Base-by-base conservation (phyloP, 352 stramenopile genomes). In the Pythium phragmitis region DNA sequence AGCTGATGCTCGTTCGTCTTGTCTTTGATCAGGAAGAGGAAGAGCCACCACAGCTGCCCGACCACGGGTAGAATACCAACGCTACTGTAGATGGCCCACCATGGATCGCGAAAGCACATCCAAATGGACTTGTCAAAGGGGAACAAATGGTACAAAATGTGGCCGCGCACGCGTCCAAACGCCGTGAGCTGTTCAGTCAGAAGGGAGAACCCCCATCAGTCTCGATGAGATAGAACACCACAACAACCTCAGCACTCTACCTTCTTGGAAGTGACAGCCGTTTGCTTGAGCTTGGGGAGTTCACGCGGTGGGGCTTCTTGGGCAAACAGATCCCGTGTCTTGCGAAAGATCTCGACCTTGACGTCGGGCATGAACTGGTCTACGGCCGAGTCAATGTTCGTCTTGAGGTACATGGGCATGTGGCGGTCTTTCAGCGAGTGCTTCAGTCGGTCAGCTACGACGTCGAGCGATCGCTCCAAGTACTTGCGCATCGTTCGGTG, bases 1-100 rank as follows among this genome's bases (percentile, higher is more conserved):
- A 97, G 70, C 61, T 96, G 89, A 59, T 96, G 91, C 69, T 97
- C 90, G 69, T 97, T 92, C 33, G 84, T 93, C 65, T 96, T 96
- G 78, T 97, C 88, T 66, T 96, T 94, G 54, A 96, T 78, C 28
- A 96, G 26, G 52, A 96, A 96, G 9, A 97, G 66, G 19, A 96
- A 85, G 45, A 96, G 77, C 90, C 90, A 97, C 89, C 88, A 97
- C 36, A 95, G 60, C 71, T 96, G 87, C 4, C 87, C 86, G n/a
- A 96, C 59, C 36, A 92, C 76, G 0, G 90, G 90, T 30, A 96
- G 82, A 30, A 96, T 65, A 36, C 89, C 89, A 37, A 96, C 65
- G 65, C 80, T 80, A 30, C 83, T 91, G 65, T 93, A 92, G 16
- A 68, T 67, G 21, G 88, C 46, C 80, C 87, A 97, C 76, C 79